Conservation (phyloP, 106 monocot species). For the Chionographis japonica region DNA sequence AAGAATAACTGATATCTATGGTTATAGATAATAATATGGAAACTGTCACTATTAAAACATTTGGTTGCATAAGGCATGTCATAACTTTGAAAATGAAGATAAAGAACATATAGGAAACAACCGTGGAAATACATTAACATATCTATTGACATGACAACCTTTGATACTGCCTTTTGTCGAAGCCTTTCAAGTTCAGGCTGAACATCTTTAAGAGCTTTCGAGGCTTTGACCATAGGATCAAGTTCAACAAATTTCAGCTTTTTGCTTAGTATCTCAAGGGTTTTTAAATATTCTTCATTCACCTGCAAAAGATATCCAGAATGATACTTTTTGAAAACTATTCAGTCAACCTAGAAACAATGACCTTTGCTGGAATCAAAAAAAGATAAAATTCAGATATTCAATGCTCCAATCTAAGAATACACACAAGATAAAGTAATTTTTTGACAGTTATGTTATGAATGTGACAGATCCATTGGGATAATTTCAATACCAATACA, state of each 20-base stretch:
- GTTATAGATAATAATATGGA: too few relatives aligned
- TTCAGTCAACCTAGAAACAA: too few relatives aligned
- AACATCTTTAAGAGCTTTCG: constrained; percentile 90
- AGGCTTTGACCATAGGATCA: constrained; percentile 75
- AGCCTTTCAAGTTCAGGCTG: constrained; percentile 96
- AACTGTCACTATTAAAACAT: too few relatives aligned
- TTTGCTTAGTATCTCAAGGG: constrained; percentile 78
- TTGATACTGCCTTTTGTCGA: constrained; percentile 87
- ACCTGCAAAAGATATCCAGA: constrained; percentile 46
- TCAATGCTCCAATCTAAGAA: too few relatives aligned
- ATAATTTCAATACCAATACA: too few relatives aligned
- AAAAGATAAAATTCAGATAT: background rate
- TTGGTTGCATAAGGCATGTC: too few relatives aligned
- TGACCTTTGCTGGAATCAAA: background rate
- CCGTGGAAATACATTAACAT: background rate
- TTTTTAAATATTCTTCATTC: constrained; percentile 94
- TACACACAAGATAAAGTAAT: background rate
- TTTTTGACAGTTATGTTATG: too few relatives aligned
- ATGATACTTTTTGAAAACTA: background rate
- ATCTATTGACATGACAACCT: constrained; percentile 37
- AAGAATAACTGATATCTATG: too few relatives aligned
- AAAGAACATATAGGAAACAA: too few relatives aligned
- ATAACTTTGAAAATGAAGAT: too few relatives aligned
- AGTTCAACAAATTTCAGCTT: constrained; percentile 88
- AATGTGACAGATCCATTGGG: too few relatives aligned